Conservation (phyloP, 176 grass and related monocot species). For the Luzula sylvatica region DNA sequence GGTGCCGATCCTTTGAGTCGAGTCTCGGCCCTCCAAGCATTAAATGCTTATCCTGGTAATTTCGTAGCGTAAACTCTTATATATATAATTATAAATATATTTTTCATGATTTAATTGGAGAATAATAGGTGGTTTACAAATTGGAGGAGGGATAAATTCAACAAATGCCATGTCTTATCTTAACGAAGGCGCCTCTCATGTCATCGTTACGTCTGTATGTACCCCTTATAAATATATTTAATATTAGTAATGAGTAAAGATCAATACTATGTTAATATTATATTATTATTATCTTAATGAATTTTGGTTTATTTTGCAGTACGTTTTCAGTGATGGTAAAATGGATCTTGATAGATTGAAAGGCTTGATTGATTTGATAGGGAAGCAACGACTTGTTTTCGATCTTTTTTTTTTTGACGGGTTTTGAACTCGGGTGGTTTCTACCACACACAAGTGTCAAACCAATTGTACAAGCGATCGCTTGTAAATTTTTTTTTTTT, state of each 20-base stretch:
- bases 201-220: conserved; percentile 89
- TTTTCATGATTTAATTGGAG: too few relatives aligned
- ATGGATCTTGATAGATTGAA: conserved; percentile 62
- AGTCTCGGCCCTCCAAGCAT: conserved; percentile 44
- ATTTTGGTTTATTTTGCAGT: conserved; percentile 37
- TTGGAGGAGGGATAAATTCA: conserved; percentile 92
- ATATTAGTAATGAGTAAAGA: too few relatives aligned
- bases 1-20: conserved; percentile 67
- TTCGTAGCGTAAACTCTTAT: too few relatives aligned
- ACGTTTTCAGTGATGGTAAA: conserved; percentile 71
- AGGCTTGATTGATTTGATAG: conserved; percentile 58
- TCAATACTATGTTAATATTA: too few relatives aligned
- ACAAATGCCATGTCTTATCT: conserved; percentile 70
- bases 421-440: too few relatives aligned
- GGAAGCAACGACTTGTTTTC: conserved; percentile 73
- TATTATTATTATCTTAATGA: conserved; percentile 13
- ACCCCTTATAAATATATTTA: too few relatives aligned
- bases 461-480: too few relatives aligned
- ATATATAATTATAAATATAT: background rate
- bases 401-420: conserved; percentile 98
- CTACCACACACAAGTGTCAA: too few relatives aligned
- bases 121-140: conserved; percentile 81
- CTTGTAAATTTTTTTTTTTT: conserved; percentile 14
- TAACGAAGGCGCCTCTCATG: conserved; percentile 89
- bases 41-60: conserved; percentile 76